Conservation (phyloP, 208 protist species). For the Leishmania arabica region DNA sequence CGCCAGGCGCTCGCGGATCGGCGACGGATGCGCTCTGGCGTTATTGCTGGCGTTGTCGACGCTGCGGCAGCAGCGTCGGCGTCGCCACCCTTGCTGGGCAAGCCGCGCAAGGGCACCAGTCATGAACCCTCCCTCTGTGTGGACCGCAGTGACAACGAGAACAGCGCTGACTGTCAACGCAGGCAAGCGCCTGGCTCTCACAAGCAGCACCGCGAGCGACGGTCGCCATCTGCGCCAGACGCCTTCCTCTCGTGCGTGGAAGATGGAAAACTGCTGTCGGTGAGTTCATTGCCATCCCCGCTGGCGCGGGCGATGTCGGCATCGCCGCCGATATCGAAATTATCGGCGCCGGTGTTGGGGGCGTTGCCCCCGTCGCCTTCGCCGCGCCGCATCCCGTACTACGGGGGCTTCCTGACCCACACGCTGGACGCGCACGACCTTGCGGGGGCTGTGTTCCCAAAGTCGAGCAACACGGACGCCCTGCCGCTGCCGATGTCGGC, state of each 20-base stretch:
- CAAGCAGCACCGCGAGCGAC: neutral
- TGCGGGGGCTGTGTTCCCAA: neutral
- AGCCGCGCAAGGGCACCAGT: neutral
- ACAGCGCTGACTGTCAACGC: neutral
- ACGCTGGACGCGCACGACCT: slow-evolving; percentile 16
- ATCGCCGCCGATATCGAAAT: neutral
- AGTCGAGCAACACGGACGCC: neutral
- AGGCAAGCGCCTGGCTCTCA: neutral
- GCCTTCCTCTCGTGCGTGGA: neutral
- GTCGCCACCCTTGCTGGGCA: neutral
- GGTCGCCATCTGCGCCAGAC: neutral
- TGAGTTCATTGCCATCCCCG: neutral
- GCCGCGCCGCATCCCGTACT: slow-evolving; percentile 24
- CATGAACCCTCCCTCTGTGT: neutral
- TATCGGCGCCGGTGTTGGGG: neutral
- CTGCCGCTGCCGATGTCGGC: neutral
- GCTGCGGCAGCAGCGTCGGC: neutral
- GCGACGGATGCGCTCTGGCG: neutral
- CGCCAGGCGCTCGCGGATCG: slow-evolving; percentile 20
- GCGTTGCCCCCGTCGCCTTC: neutral
- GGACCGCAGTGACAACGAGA: neutral
- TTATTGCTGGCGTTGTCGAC: neutral
- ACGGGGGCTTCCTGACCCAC: slow-evolving; percentile 27
- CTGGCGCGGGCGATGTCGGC: neutral
- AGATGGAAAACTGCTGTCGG: neutral